A percentile compares a stretch with the other conserved stretches of the same genome.
Evolutionary conservation across 129 eudicot genomes (phyloP).

Genomic region (Tagetes patula): DNA sequence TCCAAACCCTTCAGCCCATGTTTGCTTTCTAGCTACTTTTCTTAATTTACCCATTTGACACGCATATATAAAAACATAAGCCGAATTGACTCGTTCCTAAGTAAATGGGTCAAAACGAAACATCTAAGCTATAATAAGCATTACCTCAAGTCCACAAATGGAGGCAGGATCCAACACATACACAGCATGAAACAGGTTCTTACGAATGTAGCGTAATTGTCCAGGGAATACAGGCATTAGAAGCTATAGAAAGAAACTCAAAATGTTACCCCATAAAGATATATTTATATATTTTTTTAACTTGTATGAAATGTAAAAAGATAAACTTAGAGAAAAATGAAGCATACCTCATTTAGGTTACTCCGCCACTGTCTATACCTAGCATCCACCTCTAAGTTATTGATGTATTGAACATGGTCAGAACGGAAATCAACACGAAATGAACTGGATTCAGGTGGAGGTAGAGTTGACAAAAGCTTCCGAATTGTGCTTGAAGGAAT

Average conservation of each 20-base stretch:
- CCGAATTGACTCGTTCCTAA: neutral
- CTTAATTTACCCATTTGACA: neutral
- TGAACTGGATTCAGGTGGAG: conserved; percentile 65
- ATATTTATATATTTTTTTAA: neutral
- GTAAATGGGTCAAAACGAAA: neutral
- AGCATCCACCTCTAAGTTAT: conserved; percentile 83
- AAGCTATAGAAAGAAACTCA: conserved; percentile 42
- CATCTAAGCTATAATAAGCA: conserved; percentile 20
- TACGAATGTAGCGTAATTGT: conserved; percentile 92
- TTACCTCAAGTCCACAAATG: conserved; percentile 90
- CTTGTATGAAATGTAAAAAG: neutral
- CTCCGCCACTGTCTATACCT: conserved; percentile 92
- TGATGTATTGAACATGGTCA: conserved; percentile 77
- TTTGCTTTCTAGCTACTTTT: neutral
- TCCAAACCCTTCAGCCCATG: neutral
- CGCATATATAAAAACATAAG: neutral
- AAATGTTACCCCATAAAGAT: conserved; percentile 10
- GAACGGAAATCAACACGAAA: conserved; percentile 97
- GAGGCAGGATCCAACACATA: conserved; percentile 88
- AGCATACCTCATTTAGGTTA: conserved; percentile 79
- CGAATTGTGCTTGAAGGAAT: conserved; percentile 67
- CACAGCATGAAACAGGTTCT: conserved; percentile 88
- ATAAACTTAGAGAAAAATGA: neutral
- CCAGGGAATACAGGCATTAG: conserved; percentile 99
- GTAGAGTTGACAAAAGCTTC: conserved; percentile 70